Conservation (phyloP, 208 protist species). For the Angomonas desouzai region DNA sequence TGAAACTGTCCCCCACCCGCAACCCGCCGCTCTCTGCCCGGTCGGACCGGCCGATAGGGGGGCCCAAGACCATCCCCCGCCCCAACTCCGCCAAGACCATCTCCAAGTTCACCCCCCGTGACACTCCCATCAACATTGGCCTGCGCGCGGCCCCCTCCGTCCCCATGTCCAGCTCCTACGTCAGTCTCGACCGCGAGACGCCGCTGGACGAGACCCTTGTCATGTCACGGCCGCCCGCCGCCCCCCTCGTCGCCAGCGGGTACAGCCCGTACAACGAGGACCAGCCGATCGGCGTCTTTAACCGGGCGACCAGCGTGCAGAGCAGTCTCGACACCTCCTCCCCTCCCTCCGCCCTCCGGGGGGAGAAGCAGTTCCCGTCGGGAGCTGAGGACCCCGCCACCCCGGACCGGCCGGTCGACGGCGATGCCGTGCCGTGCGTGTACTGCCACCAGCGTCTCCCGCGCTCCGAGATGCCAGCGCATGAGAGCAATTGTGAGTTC, state of each 20-base stretch:
- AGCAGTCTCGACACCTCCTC: not conserved
- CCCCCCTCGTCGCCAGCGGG: constrained; percentile 11
- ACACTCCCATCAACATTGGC: not conserved
- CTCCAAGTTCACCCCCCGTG: not conserved
- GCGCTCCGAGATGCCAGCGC: not conserved
- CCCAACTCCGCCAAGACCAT: not conserved
- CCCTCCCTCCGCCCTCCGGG: not conserved
- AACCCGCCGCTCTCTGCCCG: not conserved
- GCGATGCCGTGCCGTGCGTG: constrained; percentile 15
- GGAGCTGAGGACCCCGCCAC: constrained; percentile 1
- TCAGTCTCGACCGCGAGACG: constrained; percentile 10
- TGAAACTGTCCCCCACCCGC: not conserved
- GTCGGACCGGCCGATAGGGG: not conserved
- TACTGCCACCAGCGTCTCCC: constrained; percentile 31
- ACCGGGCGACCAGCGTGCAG: constrained; percentile 7
- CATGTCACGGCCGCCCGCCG: not conserved
- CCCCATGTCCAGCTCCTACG: constrained; percentile 9
- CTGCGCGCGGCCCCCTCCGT: not conserved
- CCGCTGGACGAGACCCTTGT: not conserved
- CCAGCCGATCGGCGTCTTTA: constrained; percentile 15
- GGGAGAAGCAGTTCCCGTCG: constrained; percentile 4
- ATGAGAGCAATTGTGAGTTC: constrained; percentile 34
- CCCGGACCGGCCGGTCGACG: not conserved
- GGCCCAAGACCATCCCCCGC: not conserved
- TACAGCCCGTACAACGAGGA: constrained; percentile 21